Percentiles rank a stretch among this genome's conserved stretches.
Evolutionary conservation across 345 rosid species (phyloP).

Genomic region (Lepidium didymum): DNA sequence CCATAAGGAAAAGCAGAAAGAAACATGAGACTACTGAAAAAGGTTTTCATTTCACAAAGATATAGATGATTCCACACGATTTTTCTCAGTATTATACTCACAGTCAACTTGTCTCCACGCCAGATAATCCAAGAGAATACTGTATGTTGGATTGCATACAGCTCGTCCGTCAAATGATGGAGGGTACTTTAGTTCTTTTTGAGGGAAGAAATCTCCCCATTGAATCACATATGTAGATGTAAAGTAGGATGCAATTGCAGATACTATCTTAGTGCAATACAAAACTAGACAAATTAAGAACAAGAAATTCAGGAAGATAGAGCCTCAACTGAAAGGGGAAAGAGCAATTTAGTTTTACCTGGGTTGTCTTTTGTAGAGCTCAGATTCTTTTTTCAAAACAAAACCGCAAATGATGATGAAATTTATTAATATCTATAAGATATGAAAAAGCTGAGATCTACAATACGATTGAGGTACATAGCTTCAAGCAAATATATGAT

Average conservation of each 20-base stretch:
- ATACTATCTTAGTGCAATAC: conserved; percentile 50
- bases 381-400: conserved; percentile 60
- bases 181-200: conserved; percentile 53
- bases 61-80: background rate
- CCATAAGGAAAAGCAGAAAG: conserved; percentile 4
- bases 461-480: background rate
- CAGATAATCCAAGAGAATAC: conserved; percentile 75
- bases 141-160: conserved; percentile 71
- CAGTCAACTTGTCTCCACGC: conserved; percentile 99
- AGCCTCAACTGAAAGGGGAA: background rate
- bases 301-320: background rate
- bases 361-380: conserved; percentile 52
- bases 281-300: background rate
- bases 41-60: background rate
- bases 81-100: conserved; percentile 35
- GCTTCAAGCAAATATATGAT: background rate
- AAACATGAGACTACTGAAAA: background rate
- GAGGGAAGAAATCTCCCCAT: conserved; percentile 79
- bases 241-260: conserved; percentile 65
- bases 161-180: conserved; percentile 90
- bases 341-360: conserved; percentile 33
- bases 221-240: conserved; percentile 55
- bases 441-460: background rate
- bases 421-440: background rate
- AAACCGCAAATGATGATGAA: conserved; percentile 44